Percentiles rank a stretch among this genome's conserved stretches.
Conservation (phyloP, 805 yeast genomes). For the Hanseniaspora vineae region DNA sequence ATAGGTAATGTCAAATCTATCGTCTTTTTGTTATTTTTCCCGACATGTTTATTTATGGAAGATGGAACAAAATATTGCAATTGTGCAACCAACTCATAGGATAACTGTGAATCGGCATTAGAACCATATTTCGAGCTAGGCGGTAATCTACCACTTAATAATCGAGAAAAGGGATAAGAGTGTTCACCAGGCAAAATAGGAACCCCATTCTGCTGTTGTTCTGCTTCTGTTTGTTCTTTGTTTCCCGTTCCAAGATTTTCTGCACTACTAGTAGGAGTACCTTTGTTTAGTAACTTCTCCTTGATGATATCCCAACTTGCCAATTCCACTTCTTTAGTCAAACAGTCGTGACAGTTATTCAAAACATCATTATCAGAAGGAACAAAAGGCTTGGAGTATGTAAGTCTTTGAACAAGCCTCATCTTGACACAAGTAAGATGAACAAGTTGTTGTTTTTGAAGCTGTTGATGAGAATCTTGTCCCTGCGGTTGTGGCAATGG, state of each 20-base stretch:
- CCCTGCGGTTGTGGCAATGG: background rate
- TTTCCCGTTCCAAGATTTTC: too few relatives aligned
- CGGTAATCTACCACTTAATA: slow-evolving; percentile 80
- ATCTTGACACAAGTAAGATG: slow-evolving; percentile 43
- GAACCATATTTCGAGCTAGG: slow-evolving; percentile 56
- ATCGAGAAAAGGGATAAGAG: slow-evolving; percentile 83
- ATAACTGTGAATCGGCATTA: slow-evolving; percentile 36
- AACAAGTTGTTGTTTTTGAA: background rate
- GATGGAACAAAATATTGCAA: slow-evolving; percentile 29
- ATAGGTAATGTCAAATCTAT: slow-evolving; percentile 46
- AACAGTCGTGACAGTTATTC: slow-evolving; percentile 47
- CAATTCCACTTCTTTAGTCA: slow-evolving; percentile 40
- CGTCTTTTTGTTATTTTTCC: slow-evolving; percentile 19
- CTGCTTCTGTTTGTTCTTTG: too few relatives aligned
- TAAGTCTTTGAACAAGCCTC: slow-evolving; percentile 58
- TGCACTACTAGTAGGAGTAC: background rate
- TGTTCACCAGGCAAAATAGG: slow-evolving; percentile 52
- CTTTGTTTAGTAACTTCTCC: slow-evolving; percentile 11
- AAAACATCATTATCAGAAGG: slow-evolving; percentile 30
- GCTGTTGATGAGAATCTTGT: background rate
- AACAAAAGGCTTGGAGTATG: slow-evolving; percentile 52
- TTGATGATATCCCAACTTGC: slow-evolving; percentile 83
- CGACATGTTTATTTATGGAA: slow-evolving; percentile 4
- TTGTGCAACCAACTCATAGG: slow-evolving; percentile 64
- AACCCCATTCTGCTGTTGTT: background rate